phyloP scores from a whole-genome alignment of 106 monocot species.

The Phalaenopsis equestris region DNA sequence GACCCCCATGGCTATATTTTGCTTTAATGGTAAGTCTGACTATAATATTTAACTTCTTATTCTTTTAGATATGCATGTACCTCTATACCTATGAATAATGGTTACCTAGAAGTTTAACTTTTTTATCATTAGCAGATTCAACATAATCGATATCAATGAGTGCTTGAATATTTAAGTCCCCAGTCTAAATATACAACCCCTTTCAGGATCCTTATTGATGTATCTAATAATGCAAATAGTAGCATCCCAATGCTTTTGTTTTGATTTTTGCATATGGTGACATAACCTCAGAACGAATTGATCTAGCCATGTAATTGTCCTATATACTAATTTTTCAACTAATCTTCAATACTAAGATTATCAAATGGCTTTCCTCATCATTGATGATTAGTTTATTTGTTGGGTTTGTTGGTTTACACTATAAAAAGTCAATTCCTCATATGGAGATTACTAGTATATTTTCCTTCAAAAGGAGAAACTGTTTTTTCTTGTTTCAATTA shows the following conservation, averaged over 20 bases:
- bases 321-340: background rate
- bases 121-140: too few species aligned
- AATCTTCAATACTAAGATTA: background rate
- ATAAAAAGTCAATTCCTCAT: background rate
- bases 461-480: background rate
- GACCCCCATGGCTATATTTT: too few species aligned
- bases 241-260: background rate
- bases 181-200: background rate
- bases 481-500: background rate
- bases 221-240: background rate
- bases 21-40: too few species aligned
- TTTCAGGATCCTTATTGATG: background rate
- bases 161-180: background rate
- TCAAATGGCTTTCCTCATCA: background rate
- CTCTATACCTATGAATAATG: too few species aligned
- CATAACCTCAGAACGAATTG: background rate
- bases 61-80: too few species aligned
- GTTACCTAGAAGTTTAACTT: too few species aligned
- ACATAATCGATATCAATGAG: too few species aligned
- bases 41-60: too few species aligned
- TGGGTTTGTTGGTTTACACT: background rate
- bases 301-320: too few species aligned
- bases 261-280: background rate
- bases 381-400: background rate
- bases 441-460: background rate